Conservation (phyloP, 495 filamentous ascomycete species). For the Amorphotheca resinae region DNA sequence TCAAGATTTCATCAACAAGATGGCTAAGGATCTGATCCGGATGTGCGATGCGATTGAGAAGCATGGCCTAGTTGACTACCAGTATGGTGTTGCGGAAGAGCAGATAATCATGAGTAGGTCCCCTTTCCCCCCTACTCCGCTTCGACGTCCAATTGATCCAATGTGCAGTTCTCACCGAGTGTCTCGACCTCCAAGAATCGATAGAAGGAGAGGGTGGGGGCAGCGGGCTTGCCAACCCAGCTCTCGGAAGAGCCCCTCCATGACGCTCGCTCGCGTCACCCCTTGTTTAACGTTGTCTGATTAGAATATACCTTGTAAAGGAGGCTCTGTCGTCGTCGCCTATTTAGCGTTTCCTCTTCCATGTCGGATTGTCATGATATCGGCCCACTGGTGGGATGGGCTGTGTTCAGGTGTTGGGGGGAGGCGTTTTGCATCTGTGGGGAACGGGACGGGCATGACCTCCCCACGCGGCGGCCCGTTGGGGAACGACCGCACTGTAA, state of each 20-base stretch:
- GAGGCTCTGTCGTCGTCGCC: not conserved
- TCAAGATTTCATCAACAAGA: slow-evolving; percentile 55
- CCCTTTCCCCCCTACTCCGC: too few relatives aligned
- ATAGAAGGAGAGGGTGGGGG: slow-evolving; percentile 13
- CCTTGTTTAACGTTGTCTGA: not conserved
- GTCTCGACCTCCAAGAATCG: slow-evolving; percentile 45
- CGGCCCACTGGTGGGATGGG: not conserved
- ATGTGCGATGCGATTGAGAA: slow-evolving; percentile 78
- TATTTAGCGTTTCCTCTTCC: slow-evolving; percentile 10
- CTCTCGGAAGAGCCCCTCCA: slow-evolving; percentile 7
- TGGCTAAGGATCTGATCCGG: slow-evolving; percentile 70
- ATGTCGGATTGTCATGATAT: not conserved
- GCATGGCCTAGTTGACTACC: slow-evolving; percentile 88
- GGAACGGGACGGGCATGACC: not conserved
- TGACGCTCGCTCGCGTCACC: not conserved
- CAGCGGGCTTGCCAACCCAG: slow-evolving; percentile 4
- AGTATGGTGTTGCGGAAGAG: slow-evolving; percentile 94
- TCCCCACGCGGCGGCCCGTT: too few relatives aligned
- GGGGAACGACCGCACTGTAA: too few relatives aligned
- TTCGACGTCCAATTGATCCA: slow-evolving; percentile 1
- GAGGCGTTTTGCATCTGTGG: not conserved
- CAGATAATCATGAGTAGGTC: slow-evolving; percentile 73
- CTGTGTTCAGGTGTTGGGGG: not conserved
- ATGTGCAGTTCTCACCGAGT: slow-evolving; percentile 53
- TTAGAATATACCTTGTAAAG: slow-evolving; percentile 3